Base-by-base conservation (phyloP, 768 basidiomycete species). In the Tulasnella sp. region DNA sequence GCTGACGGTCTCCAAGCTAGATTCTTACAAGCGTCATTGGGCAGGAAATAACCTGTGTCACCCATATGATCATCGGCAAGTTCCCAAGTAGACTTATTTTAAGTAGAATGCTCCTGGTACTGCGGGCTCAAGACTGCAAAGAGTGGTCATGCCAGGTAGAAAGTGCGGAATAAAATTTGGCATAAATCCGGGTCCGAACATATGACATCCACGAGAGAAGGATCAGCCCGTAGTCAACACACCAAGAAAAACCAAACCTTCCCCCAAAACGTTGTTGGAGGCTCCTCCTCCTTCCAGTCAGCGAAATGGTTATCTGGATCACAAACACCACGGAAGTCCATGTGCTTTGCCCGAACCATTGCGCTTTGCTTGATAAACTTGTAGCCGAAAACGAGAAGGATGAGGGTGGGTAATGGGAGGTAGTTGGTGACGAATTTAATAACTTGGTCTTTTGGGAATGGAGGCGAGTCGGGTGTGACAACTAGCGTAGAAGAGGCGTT, bases 311-410 rank as follows among this genome's bases (percentile, higher is more conserved):
- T 58, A 39, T 74, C 73, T 6, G 73, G 73, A 62, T 77, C 48
- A 24, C 44, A n/a, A 31, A 76, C 75, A n/a, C 56, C 56, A 12
- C 56, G 39, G 71, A 79, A 81, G 46, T 73, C 56, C 81, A 82
- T 82, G 7, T 75, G n/a, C 21, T 80, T 44, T 19, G 71, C 62
- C 8, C 34, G 34, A 19, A 75, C 74, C 76, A 78, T 79, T 6
- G 39, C 48, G 16, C 80, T 80, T 27, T 77, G 82, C 52, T 82
- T 62, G 71, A 82, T 80, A 7, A 82, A 80, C 80, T 82, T 82
- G 78, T 82, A 82, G 24, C 82, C 81, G 62, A 82, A 81, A 10
- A 82, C 40, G 31, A 80, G 75, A 16, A 82, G 79, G n/a, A 82
- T 73, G 42, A 82, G 79, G n/a, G 80, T 34, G 1, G 82, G 82